Base-by-base conservation (phyloP, 352 stramenopile species). In the Phytophthora ohioensis region DNA sequence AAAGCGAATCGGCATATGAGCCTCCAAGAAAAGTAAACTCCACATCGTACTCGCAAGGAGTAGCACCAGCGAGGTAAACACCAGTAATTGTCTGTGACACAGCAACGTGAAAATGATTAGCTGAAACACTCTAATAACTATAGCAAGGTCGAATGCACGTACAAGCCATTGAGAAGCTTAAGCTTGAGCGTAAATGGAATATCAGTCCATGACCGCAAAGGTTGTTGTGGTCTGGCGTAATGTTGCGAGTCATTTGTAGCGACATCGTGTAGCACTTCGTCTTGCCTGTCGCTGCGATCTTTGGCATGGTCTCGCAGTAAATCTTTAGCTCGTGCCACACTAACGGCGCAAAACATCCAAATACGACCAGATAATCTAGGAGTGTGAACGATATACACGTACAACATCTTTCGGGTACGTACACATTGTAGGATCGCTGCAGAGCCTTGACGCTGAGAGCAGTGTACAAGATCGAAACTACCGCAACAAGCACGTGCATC, bases 11-110 rank as follows among this genome's bases (percentile, higher is more conserved):
- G 87, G 86, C 51, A 94, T 83, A 64, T 94, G 78, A 10, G 85
- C 87, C 57, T 94, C 85, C 17, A 92, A 57, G 45, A 81, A 85
- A 21, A 87, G 59, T 41, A 96, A 84, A 53, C 85, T 94, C 87
- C 87, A 95, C 47, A 81, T 32, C 0, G 85, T 91, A 52, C 88
- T 94, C 13, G 68, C 32, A 32, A 93, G 64, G 54, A 94, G 58
- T 34, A 94, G 53, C 4, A 74, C 12, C 8, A 95, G 63, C 38
- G 90, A 78, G 10, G 70, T 31, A 36, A 84, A 68, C 12, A 93
- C 81, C 8, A 91, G 58, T 7, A 93, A 13, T 63, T 93, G 86
- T 5, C 84, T 92, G 59, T n/a, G 52, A 27, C 27, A 57, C 8
- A 43, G 36, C 4, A 71, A 31, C 6, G 30, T 9, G 10, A 57